Percentiles rank a stretch among this genome's conserved stretches.
These are phyloP conservation scores for Themeda triandra DNA, from an alignment of 176 grass and related monocot genomes.

Conservation along the genomic window DNA sequence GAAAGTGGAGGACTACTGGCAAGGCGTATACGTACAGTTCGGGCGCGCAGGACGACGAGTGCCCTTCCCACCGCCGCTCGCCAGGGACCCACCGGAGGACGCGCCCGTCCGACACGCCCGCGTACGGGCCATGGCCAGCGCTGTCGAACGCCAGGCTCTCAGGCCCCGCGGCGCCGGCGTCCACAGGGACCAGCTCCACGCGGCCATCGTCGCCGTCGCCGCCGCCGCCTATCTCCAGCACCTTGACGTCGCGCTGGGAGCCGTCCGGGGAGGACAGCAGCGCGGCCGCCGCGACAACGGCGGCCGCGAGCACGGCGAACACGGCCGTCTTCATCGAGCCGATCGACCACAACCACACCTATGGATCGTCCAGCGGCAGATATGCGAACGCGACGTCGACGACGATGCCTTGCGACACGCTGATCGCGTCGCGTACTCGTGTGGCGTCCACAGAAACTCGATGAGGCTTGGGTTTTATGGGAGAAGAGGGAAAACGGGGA, in stretches of 20 bases:
- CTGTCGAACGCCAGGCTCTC: conserved; percentile 54
- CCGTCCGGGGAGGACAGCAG: conserved; percentile 10
- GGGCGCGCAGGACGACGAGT: conserved; percentile 38
- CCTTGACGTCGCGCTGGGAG: not conserved
- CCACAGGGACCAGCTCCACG: conserved; percentile 17
- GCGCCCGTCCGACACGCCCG: conserved; percentile 69
- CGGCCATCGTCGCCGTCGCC: not conserved
- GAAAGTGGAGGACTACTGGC: fast-evolving
- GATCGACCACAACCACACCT: no score
- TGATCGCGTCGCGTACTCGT: no score
- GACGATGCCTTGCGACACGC: no score
- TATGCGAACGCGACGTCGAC: no score
- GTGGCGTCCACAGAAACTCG: no score
- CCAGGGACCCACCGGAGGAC: conserved; percentile 50
- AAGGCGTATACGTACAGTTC: conserved; percentile 39
- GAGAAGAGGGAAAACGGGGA: no score
- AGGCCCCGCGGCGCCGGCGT: conserved; percentile 42
- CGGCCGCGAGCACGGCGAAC: no score
- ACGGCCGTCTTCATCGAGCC: no score
- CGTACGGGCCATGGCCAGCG: conserved; percentile 38
- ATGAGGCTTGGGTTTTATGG: no score
- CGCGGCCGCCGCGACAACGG: not conserved
- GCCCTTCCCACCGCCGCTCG: conserved; percentile 48
- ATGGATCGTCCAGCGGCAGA: no score
- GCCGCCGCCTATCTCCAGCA: not conserved